phyloP scores from a whole-genome alignment of 148 eudicot genomes.

The Nyssa sinensis region DNA sequence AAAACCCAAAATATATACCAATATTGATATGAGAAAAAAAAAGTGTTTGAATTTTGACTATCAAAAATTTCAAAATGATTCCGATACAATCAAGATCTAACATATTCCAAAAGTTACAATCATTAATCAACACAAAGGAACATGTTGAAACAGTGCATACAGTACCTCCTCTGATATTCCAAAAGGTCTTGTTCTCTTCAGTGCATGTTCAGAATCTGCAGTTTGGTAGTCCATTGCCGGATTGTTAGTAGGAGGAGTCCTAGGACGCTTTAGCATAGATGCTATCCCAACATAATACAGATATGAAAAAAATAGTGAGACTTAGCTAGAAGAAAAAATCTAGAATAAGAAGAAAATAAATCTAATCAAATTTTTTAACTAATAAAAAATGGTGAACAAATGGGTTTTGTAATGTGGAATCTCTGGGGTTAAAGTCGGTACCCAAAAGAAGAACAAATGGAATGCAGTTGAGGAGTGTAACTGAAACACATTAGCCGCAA shows the following conservation, averaged over 20 bases:
- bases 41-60: too few relatives aligned
- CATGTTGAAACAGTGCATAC: not conserved
- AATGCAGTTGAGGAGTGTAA: not conserved
- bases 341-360: not conserved
- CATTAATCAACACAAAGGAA: not conserved
- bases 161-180: conserved; percentile 56
- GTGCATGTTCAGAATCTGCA: conserved; percentile 51
- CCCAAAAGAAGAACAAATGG: not conserved
- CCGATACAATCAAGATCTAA: not conserved
- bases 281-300: conserved; percentile 25
- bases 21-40: not conserved
- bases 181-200: conserved; percentile 60
- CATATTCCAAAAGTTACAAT: conserved; percentile 3
- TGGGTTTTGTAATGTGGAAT: not conserved
- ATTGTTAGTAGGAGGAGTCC: conserved; percentile 46
- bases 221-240: conserved; percentile 48
- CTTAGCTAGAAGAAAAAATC: not conserved
- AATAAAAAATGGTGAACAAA: not conserved
- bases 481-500: not conserved
- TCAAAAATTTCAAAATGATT: not conserved
- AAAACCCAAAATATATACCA: not conserved
- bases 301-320: conserved; percentile 7
- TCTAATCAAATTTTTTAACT: not conserved
- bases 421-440: not conserved
- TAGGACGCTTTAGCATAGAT: conserved; percentile 54